A percentile compares a stretch with the other conserved stretches of the same genome.
Conservation (phyloP, 345 rosid genomes). For the Sonneratia caseolaris region DNA sequence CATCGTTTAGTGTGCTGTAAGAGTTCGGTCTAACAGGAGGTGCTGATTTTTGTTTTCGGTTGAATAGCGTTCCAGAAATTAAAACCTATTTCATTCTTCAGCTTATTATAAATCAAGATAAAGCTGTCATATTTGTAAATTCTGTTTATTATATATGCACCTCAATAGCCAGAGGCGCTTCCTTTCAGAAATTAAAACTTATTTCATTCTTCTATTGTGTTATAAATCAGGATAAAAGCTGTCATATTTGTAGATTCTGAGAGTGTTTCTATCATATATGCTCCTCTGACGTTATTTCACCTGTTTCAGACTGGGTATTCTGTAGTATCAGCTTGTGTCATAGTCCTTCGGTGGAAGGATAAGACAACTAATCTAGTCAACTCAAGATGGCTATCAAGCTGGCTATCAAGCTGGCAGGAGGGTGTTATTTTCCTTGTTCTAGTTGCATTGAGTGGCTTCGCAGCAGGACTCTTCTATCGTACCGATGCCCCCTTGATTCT, state of each 20-base stretch:
- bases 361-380: slow-evolving; percentile 35
- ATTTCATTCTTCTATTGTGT: not conserved
- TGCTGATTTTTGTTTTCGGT: not conserved
- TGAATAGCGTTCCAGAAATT: not conserved
- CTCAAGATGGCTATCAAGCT: slow-evolving; percentile 41
- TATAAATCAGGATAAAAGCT: not conserved
- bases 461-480: slow-evolving; percentile 61
- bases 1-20: not conserved
- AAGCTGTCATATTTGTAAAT: not conserved
- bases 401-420: slow-evolving; percentile 61
- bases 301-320: slow-evolving; percentile 84
- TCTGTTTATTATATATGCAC: not conserved
- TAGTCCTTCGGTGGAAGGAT: slow-evolving; percentile 73
- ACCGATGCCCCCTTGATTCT: slow-evolving; percentile 37
- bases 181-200: not conserved
- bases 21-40: not conserved
- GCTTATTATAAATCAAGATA: not conserved
- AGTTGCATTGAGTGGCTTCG: slow-evolving; percentile 73
- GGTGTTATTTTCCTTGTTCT: slow-evolving; percentile 58
- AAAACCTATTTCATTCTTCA: not conserved
- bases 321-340: slow-evolving; percentile 89
- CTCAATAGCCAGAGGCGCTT: too few species aligned
- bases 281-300: slow-evolving; percentile 7
- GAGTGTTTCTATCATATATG: not conserved
- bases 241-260: not conserved